phyloP scores from a whole-genome alignment of 345 rosid species.

The Jatropha curcas region DNA sequence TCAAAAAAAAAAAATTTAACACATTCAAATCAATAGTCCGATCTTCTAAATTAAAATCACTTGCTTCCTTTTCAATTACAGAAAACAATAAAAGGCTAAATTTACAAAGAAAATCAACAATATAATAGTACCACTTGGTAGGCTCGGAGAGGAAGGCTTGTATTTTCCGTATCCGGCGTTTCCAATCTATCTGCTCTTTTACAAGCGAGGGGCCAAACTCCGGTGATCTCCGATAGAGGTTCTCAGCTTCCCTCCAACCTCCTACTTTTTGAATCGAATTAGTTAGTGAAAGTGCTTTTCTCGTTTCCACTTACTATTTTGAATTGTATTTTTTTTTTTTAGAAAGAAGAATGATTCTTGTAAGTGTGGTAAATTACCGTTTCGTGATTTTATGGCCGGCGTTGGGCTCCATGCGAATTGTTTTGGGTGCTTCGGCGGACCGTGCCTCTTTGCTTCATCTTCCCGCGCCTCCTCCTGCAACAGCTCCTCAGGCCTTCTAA shows the following conservation, averaged over 20 bases:
- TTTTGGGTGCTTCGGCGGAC: slow-evolving; percentile 92
- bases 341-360: background rate
- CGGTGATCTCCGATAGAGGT: slow-evolving; percentile 76
- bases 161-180: slow-evolving; percentile 91
- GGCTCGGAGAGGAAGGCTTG: slow-evolving; percentile 72
- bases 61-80: background rate
- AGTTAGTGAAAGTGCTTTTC: background rate
- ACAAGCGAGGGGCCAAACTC: slow-evolving; percentile 85
- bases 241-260: slow-evolving; percentile 71
- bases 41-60: background rate
- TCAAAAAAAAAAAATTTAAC: background rate
- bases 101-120: background rate
- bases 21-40: background rate
- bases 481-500: background rate
- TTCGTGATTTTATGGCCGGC: slow-evolving; percentile 84
- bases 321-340: background rate
- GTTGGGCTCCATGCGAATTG: slow-evolving; percentile 81
- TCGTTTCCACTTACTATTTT: no score
- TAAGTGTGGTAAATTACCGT: slow-evolving; percentile 49
- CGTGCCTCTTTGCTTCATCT: slow-evolving; percentile 63
- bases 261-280: slow-evolving; percentile 32
- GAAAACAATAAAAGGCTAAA: background rate
- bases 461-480: background rate
- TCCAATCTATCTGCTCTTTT: slow-evolving; percentile 95
- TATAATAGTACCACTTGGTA: slow-evolving; percentile 64